Conservation (phyloP, 805 yeast species). For the Zygotorulaspora chibaensis region DNA sequence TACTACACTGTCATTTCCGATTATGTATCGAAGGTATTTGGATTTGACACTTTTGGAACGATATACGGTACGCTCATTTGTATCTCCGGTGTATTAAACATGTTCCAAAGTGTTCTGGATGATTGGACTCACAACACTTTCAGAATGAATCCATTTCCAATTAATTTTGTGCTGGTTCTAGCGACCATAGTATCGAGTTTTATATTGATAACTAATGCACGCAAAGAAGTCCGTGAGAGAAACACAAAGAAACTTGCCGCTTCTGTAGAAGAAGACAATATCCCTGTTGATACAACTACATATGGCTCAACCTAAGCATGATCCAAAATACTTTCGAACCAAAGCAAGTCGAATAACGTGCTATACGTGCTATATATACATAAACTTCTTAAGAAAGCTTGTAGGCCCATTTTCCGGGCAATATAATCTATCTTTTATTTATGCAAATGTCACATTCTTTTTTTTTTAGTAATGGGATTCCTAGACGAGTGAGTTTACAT, state of each 20-base stretch:
- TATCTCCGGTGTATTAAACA: slow-evolving; percentile 74
- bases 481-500: not conserved
- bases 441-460: not conserved
- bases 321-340: not conserved
- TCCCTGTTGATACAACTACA: not conserved
- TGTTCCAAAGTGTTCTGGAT: slow-evolving; percentile 68
- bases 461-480: too few relatives aligned
- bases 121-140: slow-evolving; percentile 62
- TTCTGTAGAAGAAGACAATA: not conserved
- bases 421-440: not conserved
- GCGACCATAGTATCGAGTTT: slow-evolving; percentile 43
- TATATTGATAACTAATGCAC: slow-evolving; percentile 4
- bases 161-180: slow-evolving; percentile 53
- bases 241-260: not conserved
- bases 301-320: not conserved
- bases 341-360: not conserved
- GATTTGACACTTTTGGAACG: slow-evolving; percentile 86
- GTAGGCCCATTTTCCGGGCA: not conserved
- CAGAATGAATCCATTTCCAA: slow-evolving; percentile 73
- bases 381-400: not conserved
- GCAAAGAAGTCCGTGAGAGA: slow-evolving; percentile 5
- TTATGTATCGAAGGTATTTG: slow-evolving; percentile 88
- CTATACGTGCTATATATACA: not conserved
- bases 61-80: slow-evolving; percentile 85
- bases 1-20: slow-evolving; percentile 92